A percentile compares a stretch with the other conserved stretches of the same genome.
Evolutionary conservation across 176 grass and related monocot genomes (phyloP).

Genomic region (Paspalum vaginatum): DNA sequence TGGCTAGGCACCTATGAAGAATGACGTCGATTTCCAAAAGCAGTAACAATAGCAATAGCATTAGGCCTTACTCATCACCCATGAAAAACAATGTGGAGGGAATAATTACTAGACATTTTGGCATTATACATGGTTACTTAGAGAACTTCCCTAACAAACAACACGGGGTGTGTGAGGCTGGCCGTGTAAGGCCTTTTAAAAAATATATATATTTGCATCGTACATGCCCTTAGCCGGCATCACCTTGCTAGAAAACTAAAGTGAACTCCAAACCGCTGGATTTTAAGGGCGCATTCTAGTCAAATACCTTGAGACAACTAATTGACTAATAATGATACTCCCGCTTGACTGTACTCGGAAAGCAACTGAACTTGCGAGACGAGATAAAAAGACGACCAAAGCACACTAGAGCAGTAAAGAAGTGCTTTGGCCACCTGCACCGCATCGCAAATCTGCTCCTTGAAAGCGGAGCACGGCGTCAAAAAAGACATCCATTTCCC

Average conservation of each 20-base stretch:
- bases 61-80: too few relatives aligned
- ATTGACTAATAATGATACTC: constrained; percentile 6
- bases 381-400: constrained; percentile 33
- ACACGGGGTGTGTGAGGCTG: neutral
- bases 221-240: neutral
- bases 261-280: neutral
- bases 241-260: neutral
- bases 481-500: neutral
- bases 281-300: neutral
- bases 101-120: neutral
- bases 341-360: neutral
- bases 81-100: neutral
- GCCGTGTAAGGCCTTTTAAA: neutral
- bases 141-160: neutral
- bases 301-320: neutral
- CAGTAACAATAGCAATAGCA: too few relatives aligned
- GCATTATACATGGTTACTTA: too few relatives aligned
- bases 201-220: neutral
- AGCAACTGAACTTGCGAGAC: constrained; percentile 11
- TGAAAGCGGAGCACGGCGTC: constrained; percentile 37
- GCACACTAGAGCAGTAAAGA: constrained; percentile 6
- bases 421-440: constrained; percentile 1
- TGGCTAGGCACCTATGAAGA: too few relatives aligned
- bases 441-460: constrained; percentile 37
- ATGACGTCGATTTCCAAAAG: too few relatives aligned